Evolutionary conservation across 345 rosid genomes (phyloP), one percentile per base, ranked within the genome.

Genomic region (Eucalyptus caleyi): DNA sequence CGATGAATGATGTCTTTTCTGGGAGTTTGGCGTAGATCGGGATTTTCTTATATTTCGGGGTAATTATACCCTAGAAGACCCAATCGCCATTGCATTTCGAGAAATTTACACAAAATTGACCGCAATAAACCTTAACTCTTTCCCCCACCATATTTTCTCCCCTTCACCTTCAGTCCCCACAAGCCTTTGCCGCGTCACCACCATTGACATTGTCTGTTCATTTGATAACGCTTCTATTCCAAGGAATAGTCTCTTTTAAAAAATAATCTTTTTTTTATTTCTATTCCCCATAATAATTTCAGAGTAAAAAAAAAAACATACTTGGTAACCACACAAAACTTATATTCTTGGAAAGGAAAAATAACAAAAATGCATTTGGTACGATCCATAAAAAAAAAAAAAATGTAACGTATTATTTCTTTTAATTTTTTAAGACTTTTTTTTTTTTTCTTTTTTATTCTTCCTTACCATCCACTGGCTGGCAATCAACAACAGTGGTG

Each of bases 191-290:
- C 3, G 5, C 26, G 2, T 37, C 82, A 19, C 15, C 13, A 1
- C 82, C 45, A 3, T 9, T 40, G 14, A 72, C 23, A 11, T 21
- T 6, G 45, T 37, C 8, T 18, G 10, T 53, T 5, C 10, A 0
- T 51, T 51, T 51, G 4, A 53, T 53, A 53, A 53, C 2, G 0
- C 9, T 53, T 53, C 11, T 53, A 53, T 21, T 53, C 2, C 2
- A 0, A 53, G 1, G 0, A 53, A 53, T 21, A 53, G 2, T 53
- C 4, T 53, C 10, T 53, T 53, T 53, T 19, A 0, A 0, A 0
- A 53, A 53, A 53, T 53, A 53, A 5, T 53, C 0, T 53, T 21
- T 16, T 21, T 53, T 53, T 2, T 53, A 53, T 53, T 53, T 53
- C 5, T 53, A 8, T 53, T 53, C 2, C 5, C 4, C 1, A 2